Evolutionary conservation across 208 protist genomes (phyloP), one percentile per base, ranked within the genome.

Genomic region (Leishmania arabica): DNA sequence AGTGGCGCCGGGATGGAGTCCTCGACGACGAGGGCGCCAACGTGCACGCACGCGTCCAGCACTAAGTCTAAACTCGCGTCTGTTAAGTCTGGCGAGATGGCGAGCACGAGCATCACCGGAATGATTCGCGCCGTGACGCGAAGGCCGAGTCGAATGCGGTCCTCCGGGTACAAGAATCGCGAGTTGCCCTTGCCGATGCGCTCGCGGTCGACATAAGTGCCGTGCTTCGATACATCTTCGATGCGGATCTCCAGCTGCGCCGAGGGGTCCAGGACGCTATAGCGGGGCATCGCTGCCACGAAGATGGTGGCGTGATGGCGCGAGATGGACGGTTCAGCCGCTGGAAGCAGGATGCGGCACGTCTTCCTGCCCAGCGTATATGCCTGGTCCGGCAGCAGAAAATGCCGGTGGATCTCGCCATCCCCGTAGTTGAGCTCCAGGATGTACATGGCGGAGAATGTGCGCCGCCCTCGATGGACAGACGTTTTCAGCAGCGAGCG

Each of bases 321-420:
- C 37, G 92, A 95, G 76, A 95, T 93, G 72, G 90, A 93, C 37
- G 92, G 92, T 71, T 95, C 92, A n/a, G 78, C 85, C 19, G 66
- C 84, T 5, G 92, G 92, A 4, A 95, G 85, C 9, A 86, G 75
- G 34, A 95, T 72, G 53, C 85, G 88, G 84, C 92, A 95, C 45
- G 89, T 86, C 75, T 93, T 93, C n/a, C 92, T 83, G 2, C 92
- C 92, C 81, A 95, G 86, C 4, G 90, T 92, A 81, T 95, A 95
- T 40, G 82, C 85, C 81, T 89, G 77, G 5, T 80, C 89, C 15
- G 90, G 88, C 15, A 95, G 86, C 7, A 95, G 80, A 53, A 91
- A 88, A 86, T 92, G 88, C 15, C 88, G 92, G 65, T 91, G 86
- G 34, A 95, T 79, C 72, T 93, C 90, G 17, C 89, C 92, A n/a